Percentiles rank a stretch among this genome's conserved stretches.
phyloP scores from a whole-genome alignment of 176 grass and related monocot species.

The Tillandsia fasciculata region DNA sequence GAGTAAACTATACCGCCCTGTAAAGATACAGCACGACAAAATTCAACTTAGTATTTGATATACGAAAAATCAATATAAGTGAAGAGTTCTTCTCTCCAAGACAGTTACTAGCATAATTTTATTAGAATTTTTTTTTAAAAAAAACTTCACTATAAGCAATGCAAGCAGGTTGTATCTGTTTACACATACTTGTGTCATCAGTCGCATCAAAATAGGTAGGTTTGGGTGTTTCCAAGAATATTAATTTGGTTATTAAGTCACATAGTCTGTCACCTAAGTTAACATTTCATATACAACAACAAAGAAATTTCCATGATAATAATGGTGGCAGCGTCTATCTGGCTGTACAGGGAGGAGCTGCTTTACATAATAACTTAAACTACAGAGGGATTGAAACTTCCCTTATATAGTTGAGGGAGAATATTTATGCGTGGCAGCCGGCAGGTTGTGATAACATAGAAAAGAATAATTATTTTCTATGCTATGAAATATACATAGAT shows the following conservation, averaged over 20 bases:
- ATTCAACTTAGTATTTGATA: not conserved
- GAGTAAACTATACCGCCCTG: constrained; percentile 62
- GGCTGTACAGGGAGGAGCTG: not conserved
- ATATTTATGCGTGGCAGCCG: not conserved
- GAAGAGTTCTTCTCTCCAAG: too few relatives aligned
- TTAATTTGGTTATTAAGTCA: not conserved
- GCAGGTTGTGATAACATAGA: not conserved
- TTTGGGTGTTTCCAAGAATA: not conserved
- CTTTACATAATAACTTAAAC: not conserved
- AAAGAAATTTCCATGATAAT: not conserved
- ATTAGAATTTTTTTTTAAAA: not conserved
- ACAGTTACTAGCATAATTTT: too few relatives aligned
- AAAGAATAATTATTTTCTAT: not conserved
- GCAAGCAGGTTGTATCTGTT: too few relatives aligned
- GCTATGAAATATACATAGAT: not conserved
- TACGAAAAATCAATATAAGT: not conserved
- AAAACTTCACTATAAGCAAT: not conserved
- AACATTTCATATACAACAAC: not conserved
- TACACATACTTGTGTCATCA: too few relatives aligned
- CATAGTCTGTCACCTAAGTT: not conserved
- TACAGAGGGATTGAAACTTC: not conserved
- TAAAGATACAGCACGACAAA: constrained; percentile 22
- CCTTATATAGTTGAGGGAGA: not conserved
- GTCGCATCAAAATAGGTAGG: not conserved
- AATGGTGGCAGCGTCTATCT: too few relatives aligned